Base-by-base conservation (phyloP, 306 rosid species). In the Dalbergia oliveri region DNA sequence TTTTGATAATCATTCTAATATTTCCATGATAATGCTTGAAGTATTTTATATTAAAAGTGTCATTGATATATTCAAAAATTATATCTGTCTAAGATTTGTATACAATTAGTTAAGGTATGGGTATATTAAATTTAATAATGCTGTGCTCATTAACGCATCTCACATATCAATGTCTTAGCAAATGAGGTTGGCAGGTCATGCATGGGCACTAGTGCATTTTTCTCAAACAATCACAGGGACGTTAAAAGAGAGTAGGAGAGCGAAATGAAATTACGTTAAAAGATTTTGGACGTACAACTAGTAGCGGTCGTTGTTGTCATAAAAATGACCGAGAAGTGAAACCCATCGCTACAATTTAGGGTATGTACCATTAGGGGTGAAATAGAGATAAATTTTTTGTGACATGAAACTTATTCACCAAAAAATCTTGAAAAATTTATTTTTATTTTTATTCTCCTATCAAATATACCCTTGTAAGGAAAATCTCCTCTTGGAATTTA, bases 81-180 rank as follows among this genome's bases (percentile, higher is more conserved):
- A 51, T 54, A n/a, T n/a, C 8, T 6, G 23, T n/a, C 1, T 53
- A 53, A 53, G 21, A 5, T n/a, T 53, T 53, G 59, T 53, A 3
- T 16, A 53, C 0, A 53, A 5, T n/a, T 53, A 53, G 23, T 53
- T 53, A 15, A 53, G 21, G n/a, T 53, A 16, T 53, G 7, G 21
- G n/a, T 16, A 53, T 5, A 53, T 53, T 53, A 53, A 61, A 61
- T 15, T 61, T 61, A 61, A 31, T 43, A 61, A 61, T 61, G 41
- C 11, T 1, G 16, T 12, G 43, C 14, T 31, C 47, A 43, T 12
- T 31, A 61, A 61, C 43, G 18, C 41, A 6, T 13, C 66, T 61
- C n/a, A 3, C 39, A 63, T 15, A 63, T 15, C 43, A 33, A 33
- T 34, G 11, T 15, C 8, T 4, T 58, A 19, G 31, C 19, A 37